These are phyloP conservation scores for Pythium volutum DNA, from an alignment of 352 stramenopile genomes.

Conservation along the genomic window DNA sequence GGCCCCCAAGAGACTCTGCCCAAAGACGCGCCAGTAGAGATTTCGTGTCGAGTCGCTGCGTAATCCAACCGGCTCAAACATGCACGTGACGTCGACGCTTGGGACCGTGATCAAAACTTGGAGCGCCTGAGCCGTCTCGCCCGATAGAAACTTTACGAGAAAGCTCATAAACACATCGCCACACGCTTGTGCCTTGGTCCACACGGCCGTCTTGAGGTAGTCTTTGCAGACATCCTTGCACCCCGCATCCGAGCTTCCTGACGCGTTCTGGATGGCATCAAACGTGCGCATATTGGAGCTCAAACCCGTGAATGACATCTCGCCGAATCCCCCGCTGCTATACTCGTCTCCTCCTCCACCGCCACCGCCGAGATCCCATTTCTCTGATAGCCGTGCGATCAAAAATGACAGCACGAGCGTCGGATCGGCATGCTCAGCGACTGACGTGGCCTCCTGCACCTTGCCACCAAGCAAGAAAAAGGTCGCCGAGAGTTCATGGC, in stretches of 20 bases:
- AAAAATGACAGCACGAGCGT: constrained; percentile 78
- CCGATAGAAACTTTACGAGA: constrained; percentile 62
- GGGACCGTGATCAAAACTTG: constrained; percentile 52
- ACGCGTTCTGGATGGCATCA: constrained; percentile 12
- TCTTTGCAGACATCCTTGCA: constrained; percentile 41
- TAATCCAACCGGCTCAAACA: constrained; percentile 34
- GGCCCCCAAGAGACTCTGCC: constrained; percentile 63
- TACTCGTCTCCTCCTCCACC: constrained; percentile 12
- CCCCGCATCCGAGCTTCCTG: constrained; percentile 9
- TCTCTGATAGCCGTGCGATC: constrained; percentile 72
- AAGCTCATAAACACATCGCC: constrained; percentile 79
- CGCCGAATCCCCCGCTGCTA: constrained; percentile 22
- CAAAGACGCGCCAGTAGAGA: constrained; percentile 77
- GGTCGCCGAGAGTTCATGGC: constrained; percentile 70
- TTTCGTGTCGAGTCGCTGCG: constrained; percentile 3
- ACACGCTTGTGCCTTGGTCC: constrained; percentile 38
- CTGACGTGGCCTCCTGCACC: constrained; percentile 68
- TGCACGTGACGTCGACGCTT: constrained; percentile 47
- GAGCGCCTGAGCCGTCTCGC: constrained; percentile 43
- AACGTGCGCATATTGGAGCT: constrained; percentile 45
- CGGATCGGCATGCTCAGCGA: constrained; percentile 68
- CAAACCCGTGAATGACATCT: constrained; percentile 56
- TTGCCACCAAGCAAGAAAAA: constrained; percentile 85
- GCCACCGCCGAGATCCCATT: constrained; percentile 57
- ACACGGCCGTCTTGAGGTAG: constrained; percentile 61